Conservation (phyloP, 2,329 filamentous ascomycete genomes). For the Dissoconium aciculare region DNA sequence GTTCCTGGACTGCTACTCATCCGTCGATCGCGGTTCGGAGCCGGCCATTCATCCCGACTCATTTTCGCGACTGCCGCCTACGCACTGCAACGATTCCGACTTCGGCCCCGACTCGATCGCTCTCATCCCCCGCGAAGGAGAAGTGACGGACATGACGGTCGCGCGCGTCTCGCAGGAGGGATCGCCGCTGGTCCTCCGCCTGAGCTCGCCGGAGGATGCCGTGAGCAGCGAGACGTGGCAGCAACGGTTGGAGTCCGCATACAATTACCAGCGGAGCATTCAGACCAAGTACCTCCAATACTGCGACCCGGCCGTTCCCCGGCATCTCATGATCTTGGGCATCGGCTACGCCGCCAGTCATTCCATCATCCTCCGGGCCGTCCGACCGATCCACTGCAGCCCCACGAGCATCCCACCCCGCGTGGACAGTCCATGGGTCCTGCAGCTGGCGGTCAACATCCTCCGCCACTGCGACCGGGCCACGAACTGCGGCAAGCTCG, state of each 20-base stretch:
- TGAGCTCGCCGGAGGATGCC: conserved; percentile 9
- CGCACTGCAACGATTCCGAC: conserved; percentile 21
- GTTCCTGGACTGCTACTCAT: conserved; percentile 19
- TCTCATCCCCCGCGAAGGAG: conserved; percentile 11
- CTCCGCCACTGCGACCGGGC: conserved; percentile 24
- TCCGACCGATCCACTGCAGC: conserved; percentile 17
- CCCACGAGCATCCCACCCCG: conserved; percentile 15
- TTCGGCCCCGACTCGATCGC: conserved; percentile 15
- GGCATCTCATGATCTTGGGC: conserved; percentile 13
- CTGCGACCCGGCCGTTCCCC: conserved; percentile 12
- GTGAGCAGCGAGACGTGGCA: conserved; percentile 16
- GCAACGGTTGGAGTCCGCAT: conserved; percentile 17
- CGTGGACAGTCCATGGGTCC: conserved; percentile 20
- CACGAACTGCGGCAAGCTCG: conserved; percentile 21
- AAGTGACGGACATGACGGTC: conserved; percentile 22
- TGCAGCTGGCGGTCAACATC: conserved; percentile 29
- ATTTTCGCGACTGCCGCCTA: conserved; percentile 15
- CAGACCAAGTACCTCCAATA: conserved; percentile 16
- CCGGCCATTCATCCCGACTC: conserved; percentile 14
- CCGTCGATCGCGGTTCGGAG: conserved; percentile 21
- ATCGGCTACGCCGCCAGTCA: conserved; percentile 13
- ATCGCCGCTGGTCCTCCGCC: conserved; percentile 6
- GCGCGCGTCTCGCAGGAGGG: conserved; percentile 11
- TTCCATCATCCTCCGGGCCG: conserved; percentile 18
- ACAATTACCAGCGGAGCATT: conserved; percentile 12